Percentiles rank a stretch among this genome's conserved stretches.
These are phyloP conservation scores for Ananas comosus DNA, from an alignment of 176 grass and related monocot species.

Conservation along the genomic window DNA sequence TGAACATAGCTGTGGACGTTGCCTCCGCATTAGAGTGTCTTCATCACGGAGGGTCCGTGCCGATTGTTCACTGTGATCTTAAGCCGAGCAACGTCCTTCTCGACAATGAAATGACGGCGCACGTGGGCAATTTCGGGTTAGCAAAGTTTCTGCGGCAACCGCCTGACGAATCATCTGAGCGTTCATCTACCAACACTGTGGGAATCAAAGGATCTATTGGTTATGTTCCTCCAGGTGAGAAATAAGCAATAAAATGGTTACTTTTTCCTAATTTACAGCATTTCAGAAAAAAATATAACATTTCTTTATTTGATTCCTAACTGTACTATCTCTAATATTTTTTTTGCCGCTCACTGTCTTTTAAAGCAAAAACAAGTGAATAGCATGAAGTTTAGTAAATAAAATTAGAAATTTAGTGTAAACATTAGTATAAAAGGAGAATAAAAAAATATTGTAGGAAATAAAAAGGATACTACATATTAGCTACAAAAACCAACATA, in stretches of 20 bases:
- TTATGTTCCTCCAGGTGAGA: slow-evolving; percentile 35
- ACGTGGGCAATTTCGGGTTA: slow-evolving; percentile 25
- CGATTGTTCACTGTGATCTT: slow-evolving; percentile 25
- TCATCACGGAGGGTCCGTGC: slow-evolving; percentile 21
- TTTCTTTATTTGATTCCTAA: background rate
- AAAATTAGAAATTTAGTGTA: too few species aligned
- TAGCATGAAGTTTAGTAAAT: too few species aligned
- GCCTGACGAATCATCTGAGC: background rate
- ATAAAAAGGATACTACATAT: too few species aligned
- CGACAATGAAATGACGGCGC: slow-evolving; percentile 23
- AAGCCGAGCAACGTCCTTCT: slow-evolving; percentile 31
- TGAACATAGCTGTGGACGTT: slow-evolving; percentile 29
- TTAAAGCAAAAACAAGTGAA: too few species aligned
- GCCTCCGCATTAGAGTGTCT: slow-evolving; percentile 46
- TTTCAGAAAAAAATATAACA: background rate
- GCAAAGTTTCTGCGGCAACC: slow-evolving; percentile 18
- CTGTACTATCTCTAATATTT: too few species aligned
- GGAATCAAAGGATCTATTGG: slow-evolving; percentile 34
- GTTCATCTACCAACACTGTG: background rate
- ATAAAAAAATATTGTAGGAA: too few species aligned
- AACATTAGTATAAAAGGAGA: too few species aligned
- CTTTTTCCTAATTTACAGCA: background rate
- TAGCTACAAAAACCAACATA: too few species aligned
- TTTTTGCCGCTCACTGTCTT: too few species aligned
- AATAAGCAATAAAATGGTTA: background rate